Evolutionary conservation across 169 alveolate genomes (phyloP).

Genomic region (Perkinsus chesapeaki): DNA sequence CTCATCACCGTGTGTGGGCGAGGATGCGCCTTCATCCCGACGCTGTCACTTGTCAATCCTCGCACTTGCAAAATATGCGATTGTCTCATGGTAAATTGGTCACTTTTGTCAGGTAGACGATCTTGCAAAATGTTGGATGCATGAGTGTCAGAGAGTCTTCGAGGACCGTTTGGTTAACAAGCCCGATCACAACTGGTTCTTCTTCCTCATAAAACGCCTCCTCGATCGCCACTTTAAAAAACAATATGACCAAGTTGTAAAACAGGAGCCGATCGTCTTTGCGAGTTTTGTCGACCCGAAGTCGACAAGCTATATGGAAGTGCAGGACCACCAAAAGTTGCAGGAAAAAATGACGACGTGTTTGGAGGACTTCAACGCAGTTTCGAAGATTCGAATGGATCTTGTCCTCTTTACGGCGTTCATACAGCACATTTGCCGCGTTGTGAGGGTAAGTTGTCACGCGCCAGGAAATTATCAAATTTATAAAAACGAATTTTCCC

Average conservation of each 20-base stretch:
- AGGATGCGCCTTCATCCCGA: too few species aligned
- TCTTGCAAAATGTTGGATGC: constrained; percentile 89
- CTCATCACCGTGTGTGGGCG: too few species aligned
- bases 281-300: constrained; percentile 43
- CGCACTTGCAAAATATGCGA: too few species aligned
- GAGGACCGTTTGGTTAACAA: constrained; percentile 84
- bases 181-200: constrained; percentile 70
- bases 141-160: constrained; percentile 92
- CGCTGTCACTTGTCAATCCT: too few species aligned
- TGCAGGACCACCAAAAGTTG: constrained; percentile 32
- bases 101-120: constrained; percentile 57
- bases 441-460: background rate
- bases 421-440: constrained; percentile 38
- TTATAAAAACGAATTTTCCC: background rate
- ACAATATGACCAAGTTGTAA: constrained; percentile 36
- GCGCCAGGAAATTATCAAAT: background rate
- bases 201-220: constrained; percentile 43
- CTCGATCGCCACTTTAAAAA: constrained; percentile 52
- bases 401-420: constrained; percentile 63
- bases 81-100: constrained; percentile 42
- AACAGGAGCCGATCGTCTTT: constrained; percentile 48
- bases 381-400: constrained; percentile 61
- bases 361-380: constrained; percentile 60
- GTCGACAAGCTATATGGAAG: constrained; percentile 30
- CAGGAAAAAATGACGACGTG: constrained; percentile 58